phyloP scores from a whole-genome alignment of 768 basidiomycete species.

The Kwoniella botswanensis region DNA sequence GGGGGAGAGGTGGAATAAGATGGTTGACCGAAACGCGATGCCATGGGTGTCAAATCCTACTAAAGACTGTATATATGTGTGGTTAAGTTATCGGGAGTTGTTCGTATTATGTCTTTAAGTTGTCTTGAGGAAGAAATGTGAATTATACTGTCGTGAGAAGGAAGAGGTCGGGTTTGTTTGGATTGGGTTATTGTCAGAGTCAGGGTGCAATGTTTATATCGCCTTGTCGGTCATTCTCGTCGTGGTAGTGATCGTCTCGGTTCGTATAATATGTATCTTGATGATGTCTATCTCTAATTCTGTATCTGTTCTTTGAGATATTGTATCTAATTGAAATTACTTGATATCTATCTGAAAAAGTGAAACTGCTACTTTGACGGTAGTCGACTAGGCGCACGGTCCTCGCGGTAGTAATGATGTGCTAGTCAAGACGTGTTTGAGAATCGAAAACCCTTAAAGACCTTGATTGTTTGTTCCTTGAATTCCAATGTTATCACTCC shows the following conservation, averaged over 20 bases:
- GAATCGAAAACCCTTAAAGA: neutral
- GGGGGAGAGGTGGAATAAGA: constrained; percentile 32
- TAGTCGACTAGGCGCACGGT: constrained; percentile 8
- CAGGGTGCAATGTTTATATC: too few species aligned
- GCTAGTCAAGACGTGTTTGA: neutral
- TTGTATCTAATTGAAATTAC: neutral
- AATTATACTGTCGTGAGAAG: too few species aligned
- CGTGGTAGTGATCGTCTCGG: neutral
- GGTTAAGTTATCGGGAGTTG: neutral
- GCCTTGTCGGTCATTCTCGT: neutral
- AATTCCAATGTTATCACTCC: neutral
- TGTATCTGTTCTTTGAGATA: neutral
- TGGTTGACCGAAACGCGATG: constrained; percentile 15
- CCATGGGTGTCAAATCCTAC: constrained; percentile 7
- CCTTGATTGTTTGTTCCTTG: constrained; percentile 13
- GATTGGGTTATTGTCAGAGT: too few species aligned
- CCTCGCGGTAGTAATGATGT: constrained; percentile 4
- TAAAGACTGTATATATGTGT: neutral
- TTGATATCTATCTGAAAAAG: neutral
- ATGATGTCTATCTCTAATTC: constrained; percentile 4
- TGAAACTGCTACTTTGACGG: neutral
- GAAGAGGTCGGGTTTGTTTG: too few species aligned
- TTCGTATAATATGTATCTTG: too few species aligned
- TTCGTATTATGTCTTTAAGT: neutral
- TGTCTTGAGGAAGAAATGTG: too few species aligned